These are phyloP conservation scores for Fusarium sp. DNA, from an alignment of 2,329 filamentous ascomycete species.

Conservation along the genomic window DNA sequence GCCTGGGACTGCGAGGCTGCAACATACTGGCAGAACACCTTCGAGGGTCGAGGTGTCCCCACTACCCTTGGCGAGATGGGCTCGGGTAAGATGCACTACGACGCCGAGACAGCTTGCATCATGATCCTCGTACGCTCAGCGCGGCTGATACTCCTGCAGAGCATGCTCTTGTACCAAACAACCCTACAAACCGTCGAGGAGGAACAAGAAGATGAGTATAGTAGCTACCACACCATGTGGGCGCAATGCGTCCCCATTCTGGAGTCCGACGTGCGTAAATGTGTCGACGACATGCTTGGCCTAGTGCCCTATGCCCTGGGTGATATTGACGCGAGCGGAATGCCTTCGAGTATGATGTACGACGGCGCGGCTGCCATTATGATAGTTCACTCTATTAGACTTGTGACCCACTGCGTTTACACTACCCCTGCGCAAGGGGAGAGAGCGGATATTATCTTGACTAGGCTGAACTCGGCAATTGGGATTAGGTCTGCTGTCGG, in stretches of 20 bases:
- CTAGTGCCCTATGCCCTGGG: constrained; percentile 51
- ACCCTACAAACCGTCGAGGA: constrained; percentile 15
- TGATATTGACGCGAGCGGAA: constrained; percentile 44
- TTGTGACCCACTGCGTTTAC: constrained; percentile 50
- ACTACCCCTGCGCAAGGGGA: constrained; percentile 42
- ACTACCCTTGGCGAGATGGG: constrained; percentile 47
- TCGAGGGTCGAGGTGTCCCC: constrained; percentile 47
- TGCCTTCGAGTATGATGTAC: constrained; percentile 40
- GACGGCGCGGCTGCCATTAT: constrained; percentile 51
- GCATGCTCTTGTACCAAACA: constrained; percentile 46
- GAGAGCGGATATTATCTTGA: constrained; percentile 41
- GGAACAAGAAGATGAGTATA: constrained; percentile 4
- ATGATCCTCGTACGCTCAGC: constrained; percentile 51
- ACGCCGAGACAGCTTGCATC: constrained; percentile 51
- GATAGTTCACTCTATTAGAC: constrained; percentile 50
- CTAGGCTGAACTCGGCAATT: constrained; percentile 47
- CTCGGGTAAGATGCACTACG: constrained; percentile 41
- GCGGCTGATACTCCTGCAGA: constrained; percentile 49
- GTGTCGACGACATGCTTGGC: constrained; percentile 50
- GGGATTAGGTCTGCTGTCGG: constrained; percentile 49
- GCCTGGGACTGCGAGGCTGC: constrained; percentile 50
- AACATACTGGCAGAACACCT: constrained; percentile 49
- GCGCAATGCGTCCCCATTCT: constrained; percentile 36
- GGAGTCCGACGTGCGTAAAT: constrained; percentile 42
- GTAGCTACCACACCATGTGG: constrained; percentile 29